Evolutionary conservation across 2,329 filamentous ascomycete species (phyloP).

Genomic region (Neonectria sp.): DNA sequence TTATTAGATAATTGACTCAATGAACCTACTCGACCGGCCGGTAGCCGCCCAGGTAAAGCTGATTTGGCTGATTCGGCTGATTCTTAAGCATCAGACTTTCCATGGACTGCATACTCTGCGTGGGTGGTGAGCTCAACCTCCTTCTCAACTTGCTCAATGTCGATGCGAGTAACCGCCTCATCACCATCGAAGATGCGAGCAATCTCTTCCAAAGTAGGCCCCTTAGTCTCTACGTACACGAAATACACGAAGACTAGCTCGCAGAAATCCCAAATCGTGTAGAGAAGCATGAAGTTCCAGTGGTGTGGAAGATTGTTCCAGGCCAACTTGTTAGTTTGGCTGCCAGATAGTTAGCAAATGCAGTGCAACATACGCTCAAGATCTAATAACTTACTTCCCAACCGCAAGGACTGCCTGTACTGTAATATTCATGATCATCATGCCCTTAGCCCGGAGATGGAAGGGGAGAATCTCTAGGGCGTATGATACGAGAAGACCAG

Average conservation of each 20-base stretch:
- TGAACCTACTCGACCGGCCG: no score
- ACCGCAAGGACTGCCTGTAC: constrained; percentile 74
- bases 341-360: constrained; percentile 40
- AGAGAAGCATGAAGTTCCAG: constrained; percentile 78
- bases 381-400: constrained; percentile 64
- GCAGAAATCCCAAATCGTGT: constrained; percentile 73
- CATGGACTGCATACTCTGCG: no score
- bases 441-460: constrained; percentile 70
- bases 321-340: constrained; percentile 75
- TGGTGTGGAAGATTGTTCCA: constrained; percentile 73
- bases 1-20: no score
- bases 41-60: no score
- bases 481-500: constrained; percentile 70
- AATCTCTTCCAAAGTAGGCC: constrained; percentile 74
- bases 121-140: constrained; percentile 50
- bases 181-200: constrained; percentile 80
- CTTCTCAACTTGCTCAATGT: constrained; percentile 70
- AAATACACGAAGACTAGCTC: constrained; percentile 76
- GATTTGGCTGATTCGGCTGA: no score
- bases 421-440: constrained; percentile 77
- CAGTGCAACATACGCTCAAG: background rate
- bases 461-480: constrained; percentile 73
- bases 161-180: constrained; percentile 66
- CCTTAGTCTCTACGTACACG: constrained; percentile 79
- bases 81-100: no score